These are phyloP conservation scores for Syzygium malaccense DNA, from an alignment of 441 rosid genomes.

Conservation along the genomic window DNA sequence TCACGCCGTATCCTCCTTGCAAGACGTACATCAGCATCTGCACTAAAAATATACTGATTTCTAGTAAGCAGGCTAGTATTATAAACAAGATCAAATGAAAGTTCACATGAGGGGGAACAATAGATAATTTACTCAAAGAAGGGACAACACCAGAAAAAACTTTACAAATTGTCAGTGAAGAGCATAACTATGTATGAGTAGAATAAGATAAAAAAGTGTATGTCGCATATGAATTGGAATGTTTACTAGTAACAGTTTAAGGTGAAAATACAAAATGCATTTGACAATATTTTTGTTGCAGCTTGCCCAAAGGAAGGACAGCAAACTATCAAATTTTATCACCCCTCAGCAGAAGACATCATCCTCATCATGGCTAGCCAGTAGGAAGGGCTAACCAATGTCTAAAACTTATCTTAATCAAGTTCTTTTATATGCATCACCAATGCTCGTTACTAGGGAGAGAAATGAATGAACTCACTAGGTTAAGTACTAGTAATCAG, in stretches of 20 bases:
- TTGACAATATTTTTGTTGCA: neutral
- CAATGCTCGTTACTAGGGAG: neutral
- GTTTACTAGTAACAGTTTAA: neutral
- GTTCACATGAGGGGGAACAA: neutral
- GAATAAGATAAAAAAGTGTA: neutral
- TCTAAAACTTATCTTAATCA: neutral
- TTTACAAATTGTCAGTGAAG: neutral
- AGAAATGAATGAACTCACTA: neutral
- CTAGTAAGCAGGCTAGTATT: conserved; percentile 29
- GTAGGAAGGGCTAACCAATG: neutral
- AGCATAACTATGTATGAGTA: neutral
- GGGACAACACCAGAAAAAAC: neutral
- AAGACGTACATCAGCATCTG: conserved; percentile 99
- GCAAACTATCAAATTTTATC: neutral
- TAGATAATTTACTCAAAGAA: neutral
- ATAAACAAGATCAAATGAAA: conserved; percentile 15
- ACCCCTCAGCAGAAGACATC: neutral
- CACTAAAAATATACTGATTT: conserved; percentile 44
- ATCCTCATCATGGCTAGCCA: neutral
- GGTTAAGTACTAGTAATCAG: neutral
- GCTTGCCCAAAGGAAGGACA: neutral
- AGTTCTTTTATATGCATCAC: neutral
- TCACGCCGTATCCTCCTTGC: conserved; percentile 97
- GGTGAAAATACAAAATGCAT: neutral
- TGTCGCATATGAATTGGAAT: neutral